These are phyloP conservation scores for Termitomyces titanicus DNA, from an alignment of 768 basidiomycete species.

Conservation along the genomic window DNA sequence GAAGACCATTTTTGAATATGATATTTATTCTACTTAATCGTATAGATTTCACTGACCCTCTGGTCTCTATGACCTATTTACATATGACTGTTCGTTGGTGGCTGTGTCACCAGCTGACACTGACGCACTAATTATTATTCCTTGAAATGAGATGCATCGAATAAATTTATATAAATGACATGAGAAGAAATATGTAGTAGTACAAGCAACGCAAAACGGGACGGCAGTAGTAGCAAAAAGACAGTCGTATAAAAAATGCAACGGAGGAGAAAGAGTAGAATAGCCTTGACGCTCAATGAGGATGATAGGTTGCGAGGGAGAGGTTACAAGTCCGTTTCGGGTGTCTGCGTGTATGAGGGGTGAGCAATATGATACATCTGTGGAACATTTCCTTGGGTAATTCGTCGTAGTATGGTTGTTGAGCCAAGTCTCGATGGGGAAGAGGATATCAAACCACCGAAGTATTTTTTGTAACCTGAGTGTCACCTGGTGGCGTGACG, in stretches of 20 bases:
- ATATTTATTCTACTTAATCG: no score
- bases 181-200: not conserved
- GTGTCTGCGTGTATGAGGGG: no score
- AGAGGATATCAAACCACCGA: not conserved
- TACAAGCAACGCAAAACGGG: not conserved
- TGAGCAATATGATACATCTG: not conserved
- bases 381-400: not conserved
- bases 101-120: no score
- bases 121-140: no score
- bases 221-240: not conserved
- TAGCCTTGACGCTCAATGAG: not conserved
- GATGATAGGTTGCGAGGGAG: no score
- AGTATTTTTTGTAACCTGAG: not conserved
- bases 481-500: not conserved
- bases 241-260: not conserved
- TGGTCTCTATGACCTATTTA: no score
- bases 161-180: not conserved
- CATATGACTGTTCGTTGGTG: no score
- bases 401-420: not conserved
- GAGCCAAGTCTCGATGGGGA: not conserved
- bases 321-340: not conserved
- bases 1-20: no score
- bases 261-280: not conserved
- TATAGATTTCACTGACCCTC: no score
- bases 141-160: no score